A percentile compares a stretch with the other conserved stretches of the same genome.
Conservation (phyloP, 108 stramenopile species). For the Cylindrotheca fusiformis region DNA sequence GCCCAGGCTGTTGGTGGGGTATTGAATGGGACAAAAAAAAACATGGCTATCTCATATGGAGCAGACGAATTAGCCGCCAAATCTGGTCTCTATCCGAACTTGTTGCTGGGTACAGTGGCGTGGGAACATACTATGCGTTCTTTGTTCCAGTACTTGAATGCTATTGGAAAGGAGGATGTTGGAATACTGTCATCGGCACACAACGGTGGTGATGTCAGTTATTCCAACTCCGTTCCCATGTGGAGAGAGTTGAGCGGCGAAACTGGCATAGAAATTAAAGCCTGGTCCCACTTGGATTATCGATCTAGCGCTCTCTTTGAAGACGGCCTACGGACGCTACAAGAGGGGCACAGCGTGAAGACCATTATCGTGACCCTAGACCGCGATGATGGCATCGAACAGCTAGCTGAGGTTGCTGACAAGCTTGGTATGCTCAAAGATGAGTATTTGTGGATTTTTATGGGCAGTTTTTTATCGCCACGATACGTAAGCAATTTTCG, state of each 20-base stretch:
- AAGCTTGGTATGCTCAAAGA: not conserved
- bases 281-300: not conserved
- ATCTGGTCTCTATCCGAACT: not conserved
- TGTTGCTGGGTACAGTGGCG: conserved; percentile 24
- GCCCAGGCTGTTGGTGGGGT: not conserved
- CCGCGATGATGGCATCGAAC: conserved; percentile 4
- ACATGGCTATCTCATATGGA: conserved; percentile 3
- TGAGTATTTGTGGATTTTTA: conserved; percentile 5
- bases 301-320: not conserved
- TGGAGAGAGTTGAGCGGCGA: not conserved
- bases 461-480: not conserved
- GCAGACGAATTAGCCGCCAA: not conserved
- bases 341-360: not conserved
- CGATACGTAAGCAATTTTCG: not conserved
- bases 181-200: not conserved
- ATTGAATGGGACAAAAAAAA: not conserved
- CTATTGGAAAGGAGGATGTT: not conserved
- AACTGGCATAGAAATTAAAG: not conserved
- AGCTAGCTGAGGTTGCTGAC: conserved; percentile 4
- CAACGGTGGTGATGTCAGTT: not conserved
- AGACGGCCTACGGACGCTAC: not conserved
- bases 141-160: not conserved
- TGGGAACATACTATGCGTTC: conserved; percentile 43
- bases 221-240: not conserved
- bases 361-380: conserved; percentile 6